A percentile compares a stretch with the other conserved stretches of the same genome.
Conservation (phyloP, 208 protist genomes). For the Leishmania amazonensis region DNA sequence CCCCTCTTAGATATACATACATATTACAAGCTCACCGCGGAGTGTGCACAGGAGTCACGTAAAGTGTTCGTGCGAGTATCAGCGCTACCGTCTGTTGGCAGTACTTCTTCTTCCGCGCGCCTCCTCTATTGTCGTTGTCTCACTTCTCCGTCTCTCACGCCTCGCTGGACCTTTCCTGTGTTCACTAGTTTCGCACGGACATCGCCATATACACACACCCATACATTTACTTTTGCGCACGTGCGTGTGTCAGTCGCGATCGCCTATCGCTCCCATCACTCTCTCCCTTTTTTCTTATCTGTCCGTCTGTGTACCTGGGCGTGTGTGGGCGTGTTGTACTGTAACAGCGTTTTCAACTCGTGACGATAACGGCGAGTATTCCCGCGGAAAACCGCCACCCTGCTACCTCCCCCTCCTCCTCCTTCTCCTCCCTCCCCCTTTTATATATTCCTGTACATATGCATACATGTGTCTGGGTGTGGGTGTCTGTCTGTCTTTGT, state of each 20-base stretch:
- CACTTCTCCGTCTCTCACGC: background rate
- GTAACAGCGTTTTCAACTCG: background rate
- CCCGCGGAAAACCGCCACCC: background rate
- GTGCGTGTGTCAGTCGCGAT: background rate
- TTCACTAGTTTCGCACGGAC: background rate
- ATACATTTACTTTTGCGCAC: background rate
- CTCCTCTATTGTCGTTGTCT: background rate
- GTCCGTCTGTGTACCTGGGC: background rate
- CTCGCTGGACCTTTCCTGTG: background rate
- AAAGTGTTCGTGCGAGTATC: background rate
- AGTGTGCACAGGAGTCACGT: background rate
- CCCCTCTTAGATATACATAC: background rate
- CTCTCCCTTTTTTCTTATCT: slow-evolving; percentile 2
- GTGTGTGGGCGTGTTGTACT: background rate
- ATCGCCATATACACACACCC: background rate
- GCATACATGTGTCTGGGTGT: background rate
- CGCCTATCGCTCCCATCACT: background rate
- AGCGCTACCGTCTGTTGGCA: background rate
- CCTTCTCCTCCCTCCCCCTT: background rate
- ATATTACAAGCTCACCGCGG: background rate
- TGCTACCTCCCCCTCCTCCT: background rate
- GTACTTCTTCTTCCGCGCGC: background rate
- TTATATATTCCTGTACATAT: background rate
- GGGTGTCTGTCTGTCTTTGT: background rate
- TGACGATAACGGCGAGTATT: background rate